phyloP scores from a whole-genome alignment of 2,329 filamentous ascomycete species.

The Blastomyces emzantsi region DNA sequence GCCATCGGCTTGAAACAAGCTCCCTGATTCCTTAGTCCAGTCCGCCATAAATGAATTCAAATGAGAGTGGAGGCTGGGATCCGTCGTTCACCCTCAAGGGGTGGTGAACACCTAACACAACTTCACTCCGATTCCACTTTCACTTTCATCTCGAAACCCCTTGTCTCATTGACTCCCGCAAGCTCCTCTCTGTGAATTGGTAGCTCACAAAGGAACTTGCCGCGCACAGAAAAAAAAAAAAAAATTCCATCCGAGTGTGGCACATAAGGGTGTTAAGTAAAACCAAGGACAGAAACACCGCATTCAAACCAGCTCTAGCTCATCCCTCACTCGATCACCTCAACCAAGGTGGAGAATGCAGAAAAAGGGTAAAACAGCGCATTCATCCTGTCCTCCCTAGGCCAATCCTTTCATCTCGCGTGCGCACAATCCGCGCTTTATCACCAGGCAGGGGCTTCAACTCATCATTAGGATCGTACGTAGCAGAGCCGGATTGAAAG shows the following conservation, averaged over 20 bases:
- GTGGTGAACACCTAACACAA: neutral
- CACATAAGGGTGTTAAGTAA: neutral
- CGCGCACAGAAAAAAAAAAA: neutral
- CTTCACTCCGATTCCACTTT: neutral
- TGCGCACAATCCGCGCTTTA: conserved; percentile 40
- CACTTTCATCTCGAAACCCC: neutral
- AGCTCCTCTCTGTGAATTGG: neutral
- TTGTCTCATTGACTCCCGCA: neutral
- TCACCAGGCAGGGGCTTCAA: conserved; percentile 43
- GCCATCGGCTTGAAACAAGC: neutral
- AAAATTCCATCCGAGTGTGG: neutral
- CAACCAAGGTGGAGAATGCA: neutral
- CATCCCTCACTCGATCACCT: neutral
- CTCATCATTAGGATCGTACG: conserved; percentile 41
- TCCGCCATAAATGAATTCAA: neutral
- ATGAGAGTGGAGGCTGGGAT: neutral
- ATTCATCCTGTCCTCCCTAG: conserved; percentile 15
- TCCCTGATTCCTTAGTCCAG: neutral
- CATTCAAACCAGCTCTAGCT: neutral
- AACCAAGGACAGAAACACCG: neutral
- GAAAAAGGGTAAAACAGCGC: neutral
- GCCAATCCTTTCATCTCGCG: conserved; percentile 39
- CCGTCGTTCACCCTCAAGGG: neutral
- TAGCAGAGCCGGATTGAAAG: conserved; percentile 18
- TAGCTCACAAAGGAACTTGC: neutral